phyloP scores from a whole-genome alignment of 2,329 filamentous ascomycete genomes.

The Alternaria sp. region DNA sequence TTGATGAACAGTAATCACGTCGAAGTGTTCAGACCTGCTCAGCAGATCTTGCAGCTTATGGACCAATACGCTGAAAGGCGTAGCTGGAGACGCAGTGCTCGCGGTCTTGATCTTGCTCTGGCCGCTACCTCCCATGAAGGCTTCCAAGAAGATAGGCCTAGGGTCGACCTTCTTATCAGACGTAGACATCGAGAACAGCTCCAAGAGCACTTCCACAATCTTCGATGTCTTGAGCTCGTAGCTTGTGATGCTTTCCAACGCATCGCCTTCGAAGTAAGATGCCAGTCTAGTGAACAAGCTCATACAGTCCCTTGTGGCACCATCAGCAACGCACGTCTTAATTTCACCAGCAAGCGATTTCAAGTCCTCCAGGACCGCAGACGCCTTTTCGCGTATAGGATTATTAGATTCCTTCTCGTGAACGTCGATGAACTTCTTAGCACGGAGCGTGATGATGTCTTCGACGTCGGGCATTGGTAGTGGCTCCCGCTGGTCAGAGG shows the following conservation, averaged over 20 bases:
- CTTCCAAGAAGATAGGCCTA: constrained; percentile 82
- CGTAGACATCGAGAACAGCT: constrained; percentile 75
- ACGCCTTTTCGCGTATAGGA: constrained; percentile 78
- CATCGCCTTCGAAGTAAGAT: constrained; percentile 84
- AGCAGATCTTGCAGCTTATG: constrained; percentile 95
- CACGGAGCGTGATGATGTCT: constrained; percentile 75
- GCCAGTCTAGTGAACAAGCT: constrained; percentile 77
- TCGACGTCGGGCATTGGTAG: constrained; percentile 61
- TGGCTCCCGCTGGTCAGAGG: constrained; percentile 39
- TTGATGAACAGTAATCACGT: constrained; percentile 93
- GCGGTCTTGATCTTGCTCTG: constrained; percentile 67
- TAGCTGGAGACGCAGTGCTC: constrained; percentile 72
- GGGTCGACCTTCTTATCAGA: constrained; percentile 63
- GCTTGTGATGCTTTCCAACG: constrained; percentile 91
- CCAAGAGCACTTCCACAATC: constrained; percentile 81
- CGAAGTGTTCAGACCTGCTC: constrained; percentile 96
- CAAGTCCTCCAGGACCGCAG: constrained; percentile 74
- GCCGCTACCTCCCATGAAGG: constrained; percentile 83
- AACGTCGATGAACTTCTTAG: constrained; percentile 80
- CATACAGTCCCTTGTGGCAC: constrained; percentile 58
- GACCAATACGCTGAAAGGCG: constrained; percentile 87
- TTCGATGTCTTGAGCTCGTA: constrained; percentile 91
- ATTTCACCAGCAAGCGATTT: constrained; percentile 75
- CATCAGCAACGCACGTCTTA: constrained; percentile 68
- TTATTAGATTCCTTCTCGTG: constrained; percentile 81